These are phyloP conservation scores for Dactylellina sp. DNA, from an alignment of 2,329 filamentous ascomycete species.

Conservation along the genomic window DNA sequence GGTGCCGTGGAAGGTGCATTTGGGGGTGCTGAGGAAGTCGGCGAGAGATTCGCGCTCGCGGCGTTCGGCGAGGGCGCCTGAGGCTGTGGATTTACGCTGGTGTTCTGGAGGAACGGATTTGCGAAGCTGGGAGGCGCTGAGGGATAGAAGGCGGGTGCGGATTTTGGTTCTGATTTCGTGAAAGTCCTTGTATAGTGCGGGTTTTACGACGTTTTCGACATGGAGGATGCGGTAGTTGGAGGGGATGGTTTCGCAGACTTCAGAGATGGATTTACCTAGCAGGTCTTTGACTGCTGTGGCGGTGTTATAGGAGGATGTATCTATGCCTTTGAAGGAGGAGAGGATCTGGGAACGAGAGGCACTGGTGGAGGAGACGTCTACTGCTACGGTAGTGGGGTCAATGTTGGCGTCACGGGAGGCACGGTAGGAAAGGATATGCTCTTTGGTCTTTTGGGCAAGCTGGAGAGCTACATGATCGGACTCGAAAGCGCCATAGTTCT, in stretches of 20 bases:
- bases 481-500: conserved; percentile 36
- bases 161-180: conserved; percentile 60
- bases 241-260: conserved; percentile 62
- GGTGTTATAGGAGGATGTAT: conserved; percentile 57
- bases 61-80: conserved; percentile 21
- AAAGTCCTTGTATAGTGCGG: conserved; percentile 62
- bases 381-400: not conserved
- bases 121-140: conserved; percentile 44
- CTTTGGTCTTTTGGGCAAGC: conserved; percentile 39
- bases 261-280: conserved; percentile 61
- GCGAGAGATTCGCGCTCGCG: conserved; percentile 62
- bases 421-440: conserved; percentile 53
- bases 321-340: conserved; percentile 44
- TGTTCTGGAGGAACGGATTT: conserved; percentile 49
- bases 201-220: conserved; percentile 64
- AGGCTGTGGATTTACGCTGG: conserved; percentile 18
- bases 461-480: conserved; percentile 52
- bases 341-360: conserved; percentile 34
- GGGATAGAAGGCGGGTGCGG: conserved; percentile 58
- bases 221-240: conserved; percentile 63
- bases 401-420: not conserved
- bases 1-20: conserved; percentile 65
- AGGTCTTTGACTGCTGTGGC: conserved; percentile 61
- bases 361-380: conserved; percentile 10
- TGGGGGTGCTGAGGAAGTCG: conserved; percentile 63